Base-by-base conservation (phyloP, 2,329 filamentous ascomycete species). In the Monosporascus cannonballus region DNA sequence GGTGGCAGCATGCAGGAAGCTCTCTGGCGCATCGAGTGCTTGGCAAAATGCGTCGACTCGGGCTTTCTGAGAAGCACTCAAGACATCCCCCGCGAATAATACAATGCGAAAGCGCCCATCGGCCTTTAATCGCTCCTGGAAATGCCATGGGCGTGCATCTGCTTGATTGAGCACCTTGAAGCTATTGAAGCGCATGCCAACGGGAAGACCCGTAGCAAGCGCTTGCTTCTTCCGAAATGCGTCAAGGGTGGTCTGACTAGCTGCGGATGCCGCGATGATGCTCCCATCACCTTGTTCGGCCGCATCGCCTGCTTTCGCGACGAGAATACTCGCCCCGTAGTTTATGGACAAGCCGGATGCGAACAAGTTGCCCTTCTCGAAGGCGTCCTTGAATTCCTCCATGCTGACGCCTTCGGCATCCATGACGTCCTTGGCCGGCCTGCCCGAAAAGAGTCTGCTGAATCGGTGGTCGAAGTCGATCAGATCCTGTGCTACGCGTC, bases 401-500 rank as follows among this genome's bases (percentile, higher is more conserved):
- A 46, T 82, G 56, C 72, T 80, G 51, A 86, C 78, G 0, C 83
- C 83, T 47, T 78, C 77, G 54, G 42, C 22, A 18, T 46, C 52
- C 41, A 80, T 75, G 24, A 81, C 70, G 51, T 83, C 80, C 62
- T 80, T 83, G 36, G 76, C 80, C 1, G 78, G 83, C n/a, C 73
- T 71, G 1, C 76, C 77, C 0, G 76, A 77, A 64, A 84, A 85
- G 0, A 85, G 70, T 1, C 76, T 70, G 5, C 76, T 78, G 57
- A 84, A 82, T 37, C 72, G 74, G 53, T 80, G 78, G 60, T 86
- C 83, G 55, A 86, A 84, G 6, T 76, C 73, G 55, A 90, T 89
- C 0, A 90, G 76, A 39, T 85, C 79, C 56, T 84, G 74, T 0
- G 86, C 87, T 2, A 89, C 79, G 8, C 42, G 42, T 18, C 42